These are phyloP conservation scores for Talaromyces sp. DNA, from an alignment of 2,329 filamentous ascomycete species.

Conservation along the genomic window DNA sequence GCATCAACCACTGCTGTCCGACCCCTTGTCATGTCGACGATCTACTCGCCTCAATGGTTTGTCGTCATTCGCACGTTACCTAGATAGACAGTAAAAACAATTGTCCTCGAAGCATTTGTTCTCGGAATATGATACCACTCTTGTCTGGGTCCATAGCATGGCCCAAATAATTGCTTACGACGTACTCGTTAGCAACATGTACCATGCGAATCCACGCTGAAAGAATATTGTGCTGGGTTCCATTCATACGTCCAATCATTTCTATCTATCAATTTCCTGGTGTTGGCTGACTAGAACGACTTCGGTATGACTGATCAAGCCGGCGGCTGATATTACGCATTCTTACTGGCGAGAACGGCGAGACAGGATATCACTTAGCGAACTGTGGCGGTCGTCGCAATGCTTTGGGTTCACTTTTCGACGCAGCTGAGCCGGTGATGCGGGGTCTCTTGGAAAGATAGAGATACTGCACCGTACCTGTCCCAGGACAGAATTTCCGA, in stretches of 20 bases:
- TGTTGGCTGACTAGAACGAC: neutral
- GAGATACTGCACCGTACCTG: neutral
- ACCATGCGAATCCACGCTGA: neutral
- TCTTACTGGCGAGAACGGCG: neutral
- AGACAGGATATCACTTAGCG: neutral
- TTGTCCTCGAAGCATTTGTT: neutral
- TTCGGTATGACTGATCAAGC: neutral
- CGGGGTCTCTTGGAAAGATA: neutral
- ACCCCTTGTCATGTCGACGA: neutral
- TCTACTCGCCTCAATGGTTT: neutral
- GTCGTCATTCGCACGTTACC: too few species aligned
- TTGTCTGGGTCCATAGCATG: neutral
- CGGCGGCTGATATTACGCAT: neutral
- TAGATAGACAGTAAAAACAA: too few species aligned
- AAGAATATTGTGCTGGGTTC: neutral
- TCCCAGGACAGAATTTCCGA: neutral
- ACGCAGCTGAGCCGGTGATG: constrained; percentile 1
- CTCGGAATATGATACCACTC: neutral
- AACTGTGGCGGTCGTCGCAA: neutral
- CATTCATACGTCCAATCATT: neutral
- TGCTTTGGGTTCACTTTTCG: neutral
- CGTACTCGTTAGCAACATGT: neutral
- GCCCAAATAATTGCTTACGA: neutral
- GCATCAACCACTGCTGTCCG: neutral
- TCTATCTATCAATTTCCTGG: neutral